Conservation (phyloP, 768 basidiomycete genomes). For the Russula olivacea region DNA sequence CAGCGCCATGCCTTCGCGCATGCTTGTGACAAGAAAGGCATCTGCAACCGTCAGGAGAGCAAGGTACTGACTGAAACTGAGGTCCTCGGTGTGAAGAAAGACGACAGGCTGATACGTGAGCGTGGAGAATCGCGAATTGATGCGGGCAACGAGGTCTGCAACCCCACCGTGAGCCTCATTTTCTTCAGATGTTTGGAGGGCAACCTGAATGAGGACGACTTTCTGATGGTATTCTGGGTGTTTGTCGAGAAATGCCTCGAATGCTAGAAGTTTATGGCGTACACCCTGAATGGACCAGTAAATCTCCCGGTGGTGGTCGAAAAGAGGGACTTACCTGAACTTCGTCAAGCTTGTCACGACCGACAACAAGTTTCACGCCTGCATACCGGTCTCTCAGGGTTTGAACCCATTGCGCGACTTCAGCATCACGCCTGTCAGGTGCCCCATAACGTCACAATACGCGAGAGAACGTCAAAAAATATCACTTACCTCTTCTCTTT, state of each 20-base stretch:
- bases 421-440: constrained; percentile 52
- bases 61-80: constrained; percentile 82
- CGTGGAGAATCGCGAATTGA: constrained; percentile 79
- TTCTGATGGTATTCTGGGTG: constrained; percentile 77
- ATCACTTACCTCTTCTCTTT: constrained; percentile 55
- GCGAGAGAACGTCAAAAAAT: neutral
- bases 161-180: constrained; percentile 72
- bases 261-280: constrained; percentile 75
- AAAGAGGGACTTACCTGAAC: constrained; percentile 43
- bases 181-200: constrained; percentile 72
- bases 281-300: constrained; percentile 46
- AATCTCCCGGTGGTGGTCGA: constrained; percentile 23
- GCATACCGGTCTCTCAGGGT: constrained; percentile 74
- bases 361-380: constrained; percentile 84
- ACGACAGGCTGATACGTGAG: constrained; percentile 85
- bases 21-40: constrained; percentile 76
- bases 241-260: constrained; percentile 74
- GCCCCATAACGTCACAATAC: constrained; percentile 8
- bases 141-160: constrained; percentile 67
- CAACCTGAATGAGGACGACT: constrained; percentile 83
- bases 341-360: constrained; percentile 84
- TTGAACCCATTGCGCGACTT: constrained; percentile 78
- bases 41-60: constrained; percentile 78
- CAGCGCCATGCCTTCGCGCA: constrained; percentile 86
- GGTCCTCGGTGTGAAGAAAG: constrained; percentile 77